Conservation (phyloP, 1,284 basidiomycete species). For the Malassezia pachydermatis region DNA sequence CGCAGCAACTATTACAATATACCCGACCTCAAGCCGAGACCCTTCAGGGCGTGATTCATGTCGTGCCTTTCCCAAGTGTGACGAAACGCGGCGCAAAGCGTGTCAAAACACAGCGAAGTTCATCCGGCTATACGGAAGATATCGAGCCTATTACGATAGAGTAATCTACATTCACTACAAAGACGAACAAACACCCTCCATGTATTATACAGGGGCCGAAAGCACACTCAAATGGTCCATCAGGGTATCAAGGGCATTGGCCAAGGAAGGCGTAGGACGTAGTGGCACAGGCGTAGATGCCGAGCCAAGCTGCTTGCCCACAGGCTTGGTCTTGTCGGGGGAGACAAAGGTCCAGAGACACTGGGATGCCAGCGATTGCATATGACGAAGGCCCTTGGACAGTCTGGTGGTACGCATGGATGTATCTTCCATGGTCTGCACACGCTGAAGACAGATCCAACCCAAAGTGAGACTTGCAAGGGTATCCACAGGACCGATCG, state of each 20-base stretch:
- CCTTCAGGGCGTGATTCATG: not conserved
- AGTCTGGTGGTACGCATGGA: not conserved
- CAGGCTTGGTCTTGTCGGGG: not conserved
- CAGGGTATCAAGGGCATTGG: slow-evolving; percentile 7
- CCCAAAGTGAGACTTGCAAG: slow-evolving; percentile 4
- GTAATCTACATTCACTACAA: no score
- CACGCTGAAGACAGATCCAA: slow-evolving; percentile 13
- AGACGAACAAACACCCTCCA: no score
- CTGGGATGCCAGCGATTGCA: slow-evolving; percentile 12
- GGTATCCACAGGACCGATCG: slow-evolving; percentile 8
- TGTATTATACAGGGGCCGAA: not conserved
- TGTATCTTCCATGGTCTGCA: not conserved
- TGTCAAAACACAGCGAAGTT: no score
- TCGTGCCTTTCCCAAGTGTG: no score
- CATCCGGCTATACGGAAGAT: no score
- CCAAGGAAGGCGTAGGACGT: not conserved
- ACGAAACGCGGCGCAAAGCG: no score
- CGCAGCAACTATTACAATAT: not conserved
- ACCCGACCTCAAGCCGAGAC: not conserved
- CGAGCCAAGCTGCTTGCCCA: no score
- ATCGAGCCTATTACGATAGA: no score
- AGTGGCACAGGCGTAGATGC: not conserved
- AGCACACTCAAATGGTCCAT: slow-evolving; percentile 7
- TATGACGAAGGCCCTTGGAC: not conserved
- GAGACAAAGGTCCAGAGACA: slow-evolving; percentile 11